phyloP scores from a whole-genome alignment of 2,329 filamentous ascomycete genomes.

The Pezicula radicicola region DNA sequence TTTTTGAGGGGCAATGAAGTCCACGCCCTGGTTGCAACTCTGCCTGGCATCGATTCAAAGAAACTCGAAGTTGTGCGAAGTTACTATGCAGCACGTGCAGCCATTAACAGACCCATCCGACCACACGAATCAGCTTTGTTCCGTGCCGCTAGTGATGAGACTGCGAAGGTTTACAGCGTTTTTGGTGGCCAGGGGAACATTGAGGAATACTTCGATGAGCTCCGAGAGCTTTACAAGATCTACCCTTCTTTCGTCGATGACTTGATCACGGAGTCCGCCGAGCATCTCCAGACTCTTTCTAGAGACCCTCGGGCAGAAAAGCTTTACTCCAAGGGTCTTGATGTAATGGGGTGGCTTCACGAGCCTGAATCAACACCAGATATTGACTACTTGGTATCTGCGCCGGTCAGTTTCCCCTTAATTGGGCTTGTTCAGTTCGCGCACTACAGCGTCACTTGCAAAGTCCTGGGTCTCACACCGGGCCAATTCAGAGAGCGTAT shows the following conservation, averaged over 20 bases:
- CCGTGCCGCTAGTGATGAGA: slow-evolving; percentile 79
- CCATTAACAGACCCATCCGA: slow-evolving; percentile 81
- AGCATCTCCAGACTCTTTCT: slow-evolving; percentile 82
- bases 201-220: slow-evolving; percentile 98
- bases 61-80: slow-evolving; percentile 85
- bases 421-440: slow-evolving; percentile 95
- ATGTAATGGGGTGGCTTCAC: slow-evolving; percentile 91
- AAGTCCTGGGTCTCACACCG: slow-evolving; percentile 83
- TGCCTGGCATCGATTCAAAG: slow-evolving; percentile 90
- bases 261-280: slow-evolving; percentile 75
- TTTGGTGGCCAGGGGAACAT: slow-evolving; percentile 98
- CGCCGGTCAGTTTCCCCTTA: slow-evolving; percentile 91
- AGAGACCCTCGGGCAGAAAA: slow-evolving; percentile 86
- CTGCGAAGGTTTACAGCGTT: slow-evolving; percentile 85
- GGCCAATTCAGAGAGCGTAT: slow-evolving; percentile 83
- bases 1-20: slow-evolving; percentile 96
- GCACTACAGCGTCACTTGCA: slow-evolving; percentile 93
- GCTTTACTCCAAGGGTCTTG: slow-evolving; percentile 94
- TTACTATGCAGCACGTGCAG: slow-evolving; percentile 87
- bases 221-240: slow-evolving; percentile 85
- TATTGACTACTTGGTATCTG: slow-evolving; percentile 89
- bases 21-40: slow-evolving; percentile 78
- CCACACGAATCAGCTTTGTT: slow-evolving; percentile 91
- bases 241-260: slow-evolving; percentile 90
- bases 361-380: slow-evolving; percentile 88